Percentiles rank a stretch among this genome's conserved stretches.
Evolutionary conservation across 2,329 filamentous ascomycete species (phyloP).

Genomic region (Penicillium occitanis): DNA sequence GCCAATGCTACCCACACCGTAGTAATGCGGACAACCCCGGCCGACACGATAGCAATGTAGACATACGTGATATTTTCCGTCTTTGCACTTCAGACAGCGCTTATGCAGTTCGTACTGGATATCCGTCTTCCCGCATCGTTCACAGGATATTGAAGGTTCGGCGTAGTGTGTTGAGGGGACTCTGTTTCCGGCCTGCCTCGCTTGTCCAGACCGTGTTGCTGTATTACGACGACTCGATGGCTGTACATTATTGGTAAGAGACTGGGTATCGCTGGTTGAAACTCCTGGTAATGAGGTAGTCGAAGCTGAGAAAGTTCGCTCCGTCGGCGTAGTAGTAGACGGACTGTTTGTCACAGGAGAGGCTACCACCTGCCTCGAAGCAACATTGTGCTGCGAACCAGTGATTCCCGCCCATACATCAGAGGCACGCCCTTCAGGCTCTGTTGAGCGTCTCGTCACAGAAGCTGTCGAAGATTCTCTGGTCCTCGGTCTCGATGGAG

Average conservation of each 20-base stretch:
- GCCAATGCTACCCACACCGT: constrained; percentile 76
- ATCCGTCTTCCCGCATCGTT: constrained; percentile 65
- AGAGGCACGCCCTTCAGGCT: constrained; percentile 33
- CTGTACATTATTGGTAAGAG: constrained; percentile 23
- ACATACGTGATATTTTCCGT: constrained; percentile 76
- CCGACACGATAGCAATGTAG: constrained; percentile 74
- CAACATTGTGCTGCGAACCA: constrained; percentile 26
- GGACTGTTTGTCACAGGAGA: constrained; percentile 27
- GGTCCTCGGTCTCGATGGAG: constrained; percentile 29
- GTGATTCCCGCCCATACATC: constrained; percentile 28
- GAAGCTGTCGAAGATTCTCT: constrained; percentile 29
- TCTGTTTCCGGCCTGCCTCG: constrained; percentile 32
- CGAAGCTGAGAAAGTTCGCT: constrained; percentile 20
- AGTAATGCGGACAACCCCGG: constrained; percentile 81
- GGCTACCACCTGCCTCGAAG: constrained; percentile 28
- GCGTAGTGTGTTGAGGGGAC: constrained; percentile 48
- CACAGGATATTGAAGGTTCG: constrained; percentile 74
- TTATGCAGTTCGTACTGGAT: constrained; percentile 88
- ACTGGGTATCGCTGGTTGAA: not conserved
- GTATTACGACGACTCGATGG: constrained; percentile 24
- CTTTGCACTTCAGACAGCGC: constrained; percentile 69
- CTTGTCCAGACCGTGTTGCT: constrained; percentile 34
- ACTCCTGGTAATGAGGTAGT: constrained; percentile 9
- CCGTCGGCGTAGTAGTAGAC: constrained; percentile 18
- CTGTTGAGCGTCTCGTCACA: constrained; percentile 34